phyloP scores from a whole-genome alignment of 2,329 filamentous ascomycete species.

The Phaeosphaeria sp. region DNA sequence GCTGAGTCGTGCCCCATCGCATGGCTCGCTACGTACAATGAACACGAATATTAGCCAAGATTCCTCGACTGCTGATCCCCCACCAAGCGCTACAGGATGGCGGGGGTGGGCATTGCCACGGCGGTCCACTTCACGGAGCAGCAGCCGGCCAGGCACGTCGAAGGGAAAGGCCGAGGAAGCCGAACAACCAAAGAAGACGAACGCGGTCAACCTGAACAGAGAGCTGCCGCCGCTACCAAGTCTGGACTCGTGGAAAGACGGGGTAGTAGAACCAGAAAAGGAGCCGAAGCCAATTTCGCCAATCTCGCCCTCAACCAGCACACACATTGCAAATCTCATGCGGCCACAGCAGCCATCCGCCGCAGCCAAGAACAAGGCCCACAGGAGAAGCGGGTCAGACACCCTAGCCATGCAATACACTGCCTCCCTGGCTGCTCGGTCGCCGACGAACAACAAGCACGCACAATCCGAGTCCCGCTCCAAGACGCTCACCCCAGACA shows the following conservation, averaged over 20 bases:
- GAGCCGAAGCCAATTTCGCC: slow-evolving; percentile 38
- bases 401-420: slow-evolving; percentile 32
- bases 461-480: slow-evolving; percentile 14
- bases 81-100: slow-evolving; percentile 44
- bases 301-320: slow-evolving; percentile 21
- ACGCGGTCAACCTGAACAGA: slow-evolving; percentile 53
- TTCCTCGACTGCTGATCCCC: slow-evolving; percentile 25
- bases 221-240: slow-evolving; percentile 57
- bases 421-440: slow-evolving; percentile 23
- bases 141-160: slow-evolving; percentile 39
- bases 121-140: slow-evolving; percentile 41
- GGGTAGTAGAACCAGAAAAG: slow-evolving; percentile 11
- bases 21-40: slow-evolving; percentile 35
- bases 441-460: slow-evolving; percentile 23
- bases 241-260: slow-evolving; percentile 50
- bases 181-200: slow-evolving; percentile 32
- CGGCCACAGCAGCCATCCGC: slow-evolving; percentile 40
- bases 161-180: slow-evolving; percentile 31
- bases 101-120: slow-evolving; percentile 48
- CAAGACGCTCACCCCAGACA: slow-evolving; percentile 16
- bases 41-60: slow-evolving; percentile 14
- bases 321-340: slow-evolving; percentile 47
- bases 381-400: slow-evolving; percentile 41
- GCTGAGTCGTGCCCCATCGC: slow-evolving; percentile 44
- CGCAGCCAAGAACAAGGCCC: slow-evolving; percentile 33